Evolutionary conservation across 345 rosid genomes (phyloP).

Genomic region (Heritiera fomes): DNA sequence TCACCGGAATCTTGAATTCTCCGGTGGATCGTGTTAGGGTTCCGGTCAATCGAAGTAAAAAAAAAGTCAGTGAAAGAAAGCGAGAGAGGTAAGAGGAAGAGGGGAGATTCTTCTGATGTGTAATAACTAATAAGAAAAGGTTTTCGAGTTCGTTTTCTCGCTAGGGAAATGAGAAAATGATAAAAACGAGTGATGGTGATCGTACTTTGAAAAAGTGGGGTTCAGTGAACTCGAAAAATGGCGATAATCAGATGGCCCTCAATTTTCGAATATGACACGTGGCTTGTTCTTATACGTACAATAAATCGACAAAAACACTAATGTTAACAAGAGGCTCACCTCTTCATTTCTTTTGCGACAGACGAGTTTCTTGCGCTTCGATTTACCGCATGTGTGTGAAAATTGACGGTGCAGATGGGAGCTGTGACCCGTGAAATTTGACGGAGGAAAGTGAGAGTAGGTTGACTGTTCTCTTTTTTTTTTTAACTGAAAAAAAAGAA

Average conservation of each 20-base stretch:
- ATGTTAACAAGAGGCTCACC: neutral
- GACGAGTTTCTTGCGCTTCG: slow-evolving; percentile 2
- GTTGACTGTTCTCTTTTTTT: neutral
- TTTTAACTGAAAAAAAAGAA: neutral
- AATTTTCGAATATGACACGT: neutral
- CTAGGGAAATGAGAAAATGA: slow-evolving; percentile 20
- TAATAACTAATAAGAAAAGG: neutral
- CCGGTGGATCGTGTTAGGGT: slow-evolving; percentile 71
- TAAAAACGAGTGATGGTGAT: slow-evolving; percentile 26
- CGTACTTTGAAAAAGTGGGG: neutral
- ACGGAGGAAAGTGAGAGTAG: neutral
- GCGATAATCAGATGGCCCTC: neutral
- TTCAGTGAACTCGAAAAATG: slow-evolving; percentile 4
- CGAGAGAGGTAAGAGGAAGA: slow-evolving; percentile 18
- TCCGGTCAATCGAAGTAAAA: slow-evolving; percentile 52
- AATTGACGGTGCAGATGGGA: slow-evolving; percentile 2
- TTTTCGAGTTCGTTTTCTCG: slow-evolving; percentile 20
- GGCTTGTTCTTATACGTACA: neutral
- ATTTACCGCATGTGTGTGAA: neutral
- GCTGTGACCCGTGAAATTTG: neutral
- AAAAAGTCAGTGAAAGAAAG: slow-evolving; percentile 13
- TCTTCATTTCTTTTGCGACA: neutral
- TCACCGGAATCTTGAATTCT: slow-evolving; percentile 51
- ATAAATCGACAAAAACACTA: neutral
- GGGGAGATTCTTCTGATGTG: slow-evolving; percentile 8